Evolutionary conservation across 345 rosid species (phyloP).

Genomic region (Salix caprea): DNA sequence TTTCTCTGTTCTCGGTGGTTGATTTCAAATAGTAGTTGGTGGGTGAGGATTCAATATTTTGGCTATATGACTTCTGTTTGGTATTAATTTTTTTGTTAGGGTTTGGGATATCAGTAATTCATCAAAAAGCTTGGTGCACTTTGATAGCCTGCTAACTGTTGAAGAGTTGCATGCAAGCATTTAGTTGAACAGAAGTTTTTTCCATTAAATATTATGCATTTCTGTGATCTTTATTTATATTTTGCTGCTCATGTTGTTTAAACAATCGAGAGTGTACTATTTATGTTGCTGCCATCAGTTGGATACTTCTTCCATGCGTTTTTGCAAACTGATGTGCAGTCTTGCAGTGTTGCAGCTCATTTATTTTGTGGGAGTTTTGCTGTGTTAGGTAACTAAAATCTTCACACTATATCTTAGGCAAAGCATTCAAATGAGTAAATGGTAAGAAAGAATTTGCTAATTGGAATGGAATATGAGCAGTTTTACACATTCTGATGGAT

Average conservation of each 20-base stretch:
- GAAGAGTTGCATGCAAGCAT: background rate
- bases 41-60: background rate
- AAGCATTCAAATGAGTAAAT: background rate
- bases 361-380: background rate
- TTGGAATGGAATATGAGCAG: background rate
- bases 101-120: background rate
- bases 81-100: background rate
- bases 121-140: background rate
- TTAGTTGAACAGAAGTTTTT: background rate
- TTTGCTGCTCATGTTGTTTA: no score
- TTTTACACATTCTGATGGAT: background rate
- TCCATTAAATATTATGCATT: background rate
- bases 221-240: no score
- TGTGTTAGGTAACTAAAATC: background rate
- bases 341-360: background rate
- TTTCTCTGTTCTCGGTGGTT: background rate
- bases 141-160: background rate
- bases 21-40: background rate
- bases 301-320: background rate
- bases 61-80: background rate
- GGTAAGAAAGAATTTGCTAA: background rate
- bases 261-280: no score
- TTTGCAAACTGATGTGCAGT: background rate
- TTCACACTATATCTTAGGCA: background rate
- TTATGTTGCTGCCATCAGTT: no score